Base-by-base conservation (phyloP, 1,139 yeast species). In the Hansenula sp. region DNA sequence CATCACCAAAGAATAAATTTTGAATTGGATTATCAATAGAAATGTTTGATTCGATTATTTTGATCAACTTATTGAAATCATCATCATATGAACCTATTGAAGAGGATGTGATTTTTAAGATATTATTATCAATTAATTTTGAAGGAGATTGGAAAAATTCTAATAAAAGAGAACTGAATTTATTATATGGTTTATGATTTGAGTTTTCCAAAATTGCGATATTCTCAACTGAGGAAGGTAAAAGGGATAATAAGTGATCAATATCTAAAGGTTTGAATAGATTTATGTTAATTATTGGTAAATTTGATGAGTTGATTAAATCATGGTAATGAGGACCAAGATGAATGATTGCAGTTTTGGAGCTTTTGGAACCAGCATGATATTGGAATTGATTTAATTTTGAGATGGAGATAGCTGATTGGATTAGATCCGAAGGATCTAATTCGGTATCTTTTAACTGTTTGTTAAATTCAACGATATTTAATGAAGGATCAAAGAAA, bases 191-290 rank as follows among this genome's bases (percentile, higher is more conserved):
- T 65, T 67, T 36, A 72, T 67, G 41, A 72, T 67, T 68, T 76
- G 96, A 65, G 77, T 89, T 54, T 47, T 67, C 69, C 17, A 86
- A 72, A 38, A 89, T 68, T 2, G 84, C 81, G 44, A 91, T 67
- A 25, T 77, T 72, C 43, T 72, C 72, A 32, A 84, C 77, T 1
- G 79, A 61, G 1, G 73, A 52, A 27, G 95, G 93, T 33, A 88
- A 59, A 2, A 67, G 58, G 3, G 70, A 58, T 41, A 83, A 67
- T 36, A 89, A 69, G 17, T 68, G 63, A 13, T 66, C 63, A 43
- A 83, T 66, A 49, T 75, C 68, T 69, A 89, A 86, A 13, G 96
- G 96, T 56, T 85, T 75, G 67, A 84, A 84, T 27, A 79, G 75
- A 36, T 84, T 78, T 40, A 87, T 70, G 7, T 79, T 68, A 33